Base-by-base conservation (phyloP, 2,329 filamentous ascomycete species). In the Byssochlamys sp. region DNA sequence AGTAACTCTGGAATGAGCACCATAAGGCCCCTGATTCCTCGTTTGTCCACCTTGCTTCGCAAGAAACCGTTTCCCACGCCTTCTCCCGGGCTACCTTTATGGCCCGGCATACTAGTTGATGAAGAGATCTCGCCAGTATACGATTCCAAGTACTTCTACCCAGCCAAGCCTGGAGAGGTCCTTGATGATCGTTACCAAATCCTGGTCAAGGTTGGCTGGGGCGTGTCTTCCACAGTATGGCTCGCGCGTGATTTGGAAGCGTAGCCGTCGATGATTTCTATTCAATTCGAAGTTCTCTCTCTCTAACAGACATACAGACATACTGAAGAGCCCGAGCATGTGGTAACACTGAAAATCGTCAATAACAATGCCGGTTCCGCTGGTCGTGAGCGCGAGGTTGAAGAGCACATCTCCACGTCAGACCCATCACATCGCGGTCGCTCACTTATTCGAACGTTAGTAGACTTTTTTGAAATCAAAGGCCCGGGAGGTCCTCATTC, bases 401-500 rank as follows among this genome's bases (percentile, higher is more conserved):
- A 70, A 58, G 60, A 69, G 49, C 69, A 68, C 51, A 69, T 77
- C 55, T 63, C 67, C 29, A 62, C 57, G 1, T 65, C 64, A 59
- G 64, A 73, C 54, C 64, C 66, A 52, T 65, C 65, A 55, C 69
- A 75, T 63, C 64, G 63, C 4, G 71, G 74, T 33, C 67, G 65
- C 48, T 64, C 59, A 39, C 62, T 71, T 61, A 64, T 76, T 9
- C 64, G 72, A 59, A 71, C 66, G 59, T 64, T 67, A 50, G 49
- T 71, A 55, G 70, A 75, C 56, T 69, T 61, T 28, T 75, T 75
- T 59, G 61, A 69, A 58, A 56, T 74, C 52, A 58, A 62, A 52
- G 60, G 65, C 7, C 65, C 65, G 57, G 57, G 69, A 59, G 67
- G 71, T 52, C 63, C 63, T 53, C 60, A 76, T 62, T 58, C 62